Evolutionary conservation across 1,284 basidiomycete genomes (phyloP).

Genomic region (Pterula multifida): DNA sequence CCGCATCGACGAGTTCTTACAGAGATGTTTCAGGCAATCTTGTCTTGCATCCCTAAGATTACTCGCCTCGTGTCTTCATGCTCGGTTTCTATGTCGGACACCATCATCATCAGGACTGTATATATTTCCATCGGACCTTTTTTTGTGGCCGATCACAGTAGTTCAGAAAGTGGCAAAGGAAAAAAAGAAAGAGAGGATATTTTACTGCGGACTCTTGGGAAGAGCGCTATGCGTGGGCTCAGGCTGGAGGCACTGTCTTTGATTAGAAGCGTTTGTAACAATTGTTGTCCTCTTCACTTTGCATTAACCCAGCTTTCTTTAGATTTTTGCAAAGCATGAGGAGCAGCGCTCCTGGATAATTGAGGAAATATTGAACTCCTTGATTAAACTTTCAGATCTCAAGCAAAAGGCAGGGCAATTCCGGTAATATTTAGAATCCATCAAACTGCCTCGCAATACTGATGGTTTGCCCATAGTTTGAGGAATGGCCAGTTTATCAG

Average conservation of each 20-base stretch:
- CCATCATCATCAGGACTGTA: constrained; percentile 81
- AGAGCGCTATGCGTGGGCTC: constrained; percentile 70
- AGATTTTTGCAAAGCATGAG: constrained; percentile 86
- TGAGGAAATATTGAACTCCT: constrained; percentile 83
- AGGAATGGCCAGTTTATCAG: constrained; percentile 80
- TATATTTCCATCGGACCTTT: constrained; percentile 90
- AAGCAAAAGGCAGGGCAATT: constrained; percentile 83
- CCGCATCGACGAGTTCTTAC: constrained; percentile 34
- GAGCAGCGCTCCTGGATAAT: constrained; percentile 92
- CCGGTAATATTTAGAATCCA: constrained; percentile 45
- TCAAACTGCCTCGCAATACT: neutral
- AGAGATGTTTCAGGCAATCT: constrained; percentile 57
- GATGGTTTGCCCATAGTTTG: constrained; percentile 29
- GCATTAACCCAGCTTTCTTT: constrained; percentile 6
- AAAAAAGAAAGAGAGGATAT: constrained; percentile 40
- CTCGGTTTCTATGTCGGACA: constrained; percentile 70
- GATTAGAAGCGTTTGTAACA: constrained; percentile 62
- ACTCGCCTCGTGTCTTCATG: constrained; percentile 57
- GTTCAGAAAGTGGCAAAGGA: constrained; percentile 30
- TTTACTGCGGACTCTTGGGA: constrained; percentile 50
- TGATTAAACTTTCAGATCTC: constrained; percentile 83
- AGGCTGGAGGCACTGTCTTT: constrained; percentile 74
- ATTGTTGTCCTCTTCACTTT: neutral
- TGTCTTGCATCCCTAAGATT: constrained; percentile 57
- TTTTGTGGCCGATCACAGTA: constrained; percentile 65